These are phyloP conservation scores for Penicillium digitatum DNA, from an alignment of 2,329 filamentous ascomycete species.

Conservation along the genomic window DNA sequence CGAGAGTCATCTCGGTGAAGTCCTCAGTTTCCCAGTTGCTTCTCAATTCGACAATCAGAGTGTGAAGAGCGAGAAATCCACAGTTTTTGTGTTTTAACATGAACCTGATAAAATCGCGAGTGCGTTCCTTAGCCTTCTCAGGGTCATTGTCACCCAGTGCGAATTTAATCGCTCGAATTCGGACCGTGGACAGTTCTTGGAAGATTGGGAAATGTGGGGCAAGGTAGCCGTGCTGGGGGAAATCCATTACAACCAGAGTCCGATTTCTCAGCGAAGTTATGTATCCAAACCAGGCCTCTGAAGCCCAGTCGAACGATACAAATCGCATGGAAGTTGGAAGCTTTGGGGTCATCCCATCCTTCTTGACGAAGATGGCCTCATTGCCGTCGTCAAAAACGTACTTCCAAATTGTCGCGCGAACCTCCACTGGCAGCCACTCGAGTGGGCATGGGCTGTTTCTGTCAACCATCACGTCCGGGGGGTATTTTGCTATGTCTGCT, in stretches of 20 bases:
- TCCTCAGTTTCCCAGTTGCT: neutral
- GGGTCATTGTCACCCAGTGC: neutral
- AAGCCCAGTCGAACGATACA: neutral
- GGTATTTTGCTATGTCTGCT: neutral
- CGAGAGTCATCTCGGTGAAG: neutral
- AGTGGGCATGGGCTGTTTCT: neutral
- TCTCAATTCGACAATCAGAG: neutral
- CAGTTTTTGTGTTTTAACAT: neutral
- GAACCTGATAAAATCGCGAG: neutral
- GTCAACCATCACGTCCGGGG: neutral
- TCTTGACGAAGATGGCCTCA: neutral
- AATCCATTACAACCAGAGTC: neutral
- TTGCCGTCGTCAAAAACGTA: neutral
- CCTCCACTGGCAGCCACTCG: neutral
- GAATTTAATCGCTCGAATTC: neutral
- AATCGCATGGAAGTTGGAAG: neutral
- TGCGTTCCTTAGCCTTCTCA: neutral
- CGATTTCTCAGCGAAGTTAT: neutral
- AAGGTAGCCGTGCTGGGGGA: neutral
- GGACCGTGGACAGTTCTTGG: neutral
- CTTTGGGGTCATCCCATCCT: neutral
- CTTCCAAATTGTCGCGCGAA: neutral
- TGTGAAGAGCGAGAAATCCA: neutral
- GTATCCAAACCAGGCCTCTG: neutral
- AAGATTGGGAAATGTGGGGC: neutral